Conservation (phyloP, 2,329 filamentous ascomycete genomes). For the Cladosporium phlei region DNA sequence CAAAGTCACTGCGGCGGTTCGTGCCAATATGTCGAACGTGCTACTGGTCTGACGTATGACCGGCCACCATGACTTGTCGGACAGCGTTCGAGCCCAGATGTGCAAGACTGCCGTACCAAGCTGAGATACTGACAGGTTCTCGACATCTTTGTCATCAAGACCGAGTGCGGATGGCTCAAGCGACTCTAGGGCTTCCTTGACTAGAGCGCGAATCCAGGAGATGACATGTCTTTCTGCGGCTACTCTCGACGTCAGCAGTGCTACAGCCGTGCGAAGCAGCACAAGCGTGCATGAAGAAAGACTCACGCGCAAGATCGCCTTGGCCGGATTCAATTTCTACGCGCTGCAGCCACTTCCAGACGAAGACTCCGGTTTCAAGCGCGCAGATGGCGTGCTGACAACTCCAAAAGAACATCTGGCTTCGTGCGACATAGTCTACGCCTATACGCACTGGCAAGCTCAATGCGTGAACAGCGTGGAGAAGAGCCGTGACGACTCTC, state of each 20-base stretch:
- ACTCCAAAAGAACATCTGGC: constrained; percentile 55
- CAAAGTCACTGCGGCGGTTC: no score
- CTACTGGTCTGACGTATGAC: neutral
- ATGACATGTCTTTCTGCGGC: constrained; percentile 41
- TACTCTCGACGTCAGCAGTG: constrained; percentile 15
- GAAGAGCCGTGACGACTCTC: constrained; percentile 45
- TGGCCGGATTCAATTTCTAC: constrained; percentile 19
- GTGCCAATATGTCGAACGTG: neutral
- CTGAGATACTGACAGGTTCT: neutral
- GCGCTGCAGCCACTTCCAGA: constrained; percentile 49
- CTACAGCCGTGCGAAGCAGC: neutral
- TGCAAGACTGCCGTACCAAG: neutral
- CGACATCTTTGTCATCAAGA: neutral
- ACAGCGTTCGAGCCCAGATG: neutral
- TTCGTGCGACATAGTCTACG: constrained; percentile 51
- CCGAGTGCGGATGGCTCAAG: constrained; percentile 1
- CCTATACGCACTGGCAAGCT: constrained; percentile 54
- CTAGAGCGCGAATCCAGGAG: constrained; percentile 45
- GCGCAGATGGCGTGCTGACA: constrained; percentile 53
- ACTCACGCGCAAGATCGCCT: neutral
- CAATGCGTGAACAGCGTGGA: constrained; percentile 52
- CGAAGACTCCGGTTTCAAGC: constrained; percentile 51
- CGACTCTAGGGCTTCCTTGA: constrained; percentile 38
- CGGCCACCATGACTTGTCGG: neutral
- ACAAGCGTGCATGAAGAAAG: neutral